Evolutionary conservation across 192 early-diverging fungal genomes (phyloP), one percentile per base, ranked within the genome.

Genomic region (Coemansia sp.): DNA sequence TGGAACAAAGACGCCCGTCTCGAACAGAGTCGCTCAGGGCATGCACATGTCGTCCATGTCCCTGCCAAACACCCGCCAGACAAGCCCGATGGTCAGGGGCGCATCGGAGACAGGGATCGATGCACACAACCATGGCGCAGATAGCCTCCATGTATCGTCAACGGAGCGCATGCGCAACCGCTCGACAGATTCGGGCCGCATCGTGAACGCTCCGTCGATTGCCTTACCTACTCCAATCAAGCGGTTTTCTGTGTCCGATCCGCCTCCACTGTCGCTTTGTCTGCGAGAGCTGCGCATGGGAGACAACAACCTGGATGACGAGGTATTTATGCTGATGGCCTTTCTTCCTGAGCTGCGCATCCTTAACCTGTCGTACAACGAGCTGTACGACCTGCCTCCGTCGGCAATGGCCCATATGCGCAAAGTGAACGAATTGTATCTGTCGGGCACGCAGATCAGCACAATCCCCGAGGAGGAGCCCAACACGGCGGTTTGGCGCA

Each of bases 381-480:
- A 83, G 61, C 82, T 96, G 42, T 85, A 85, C 59, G 92, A 96
- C 56, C 83, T 96, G 55, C 92, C 91, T 16, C 79, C 88, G 1
- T 86, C 88, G 55, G 85, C 90, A 4, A 82, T 90, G 59, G 87
- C 80, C 23, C 88, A 84, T 64, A 84, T 86, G 66, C 85, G 73
- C 58, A 81, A 91, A 56, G 62, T 95, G 55, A 78, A 71, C 14
- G 92, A 93, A 61, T 77, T 96, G 20, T 90, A 93, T 68, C 64
- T 96, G 34, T 88, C 87, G 14, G 93, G 94, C 3, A 95, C 94
- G 67, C 85, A 91, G 46, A 80, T 96, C 57, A 83, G 88, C 20
- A 88, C 87, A 0, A 71, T 96, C 18, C 94, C 93, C 7, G 91
- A 87, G 32, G 94, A 95, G 42, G 89, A 90, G 60, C 89, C 93